Evolutionary conservation across 805 yeast genomes (phyloP), one percentile per base, ranked within the genome.

Genomic region (Lipomyces yamanashiensis): DNA sequence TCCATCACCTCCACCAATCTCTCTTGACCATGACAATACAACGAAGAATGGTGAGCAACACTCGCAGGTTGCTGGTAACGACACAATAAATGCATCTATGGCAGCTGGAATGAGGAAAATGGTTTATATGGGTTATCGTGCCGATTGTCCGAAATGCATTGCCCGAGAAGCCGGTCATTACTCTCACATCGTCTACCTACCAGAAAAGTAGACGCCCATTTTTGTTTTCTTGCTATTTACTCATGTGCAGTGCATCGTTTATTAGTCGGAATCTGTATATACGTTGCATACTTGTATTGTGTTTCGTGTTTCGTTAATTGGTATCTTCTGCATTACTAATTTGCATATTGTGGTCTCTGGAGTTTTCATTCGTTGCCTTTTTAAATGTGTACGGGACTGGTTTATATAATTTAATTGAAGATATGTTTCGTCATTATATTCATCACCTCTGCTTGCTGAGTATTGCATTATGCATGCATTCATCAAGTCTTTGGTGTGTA

Each of bases 121-220:
- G 51, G 53, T 54, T 10, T 53, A 44, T 33, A 59, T 66, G 69
- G 69, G 69, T 3, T 66, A 55, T 28, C 63, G 69, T 13, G 39
- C 67, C 2, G 67, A 66, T 54, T 66, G 69, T 28, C 56, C 58
- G 19, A 59, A 60, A 50, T 66, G 69, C 47, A 41, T 51, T 7
- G 68, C 58, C 17, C 59, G 50, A 15, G 55, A 47, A 19, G 40
- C 57, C 9, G 69, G 69, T 7, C 69, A 66, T 56, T 66, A 63
- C 47, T 59, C 68, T 44, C 69, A 66, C 37, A 58, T 64, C 44
- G 51, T 60, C 12, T 51, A 23, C 23, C 17, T 53, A 9, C 43
- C 58, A 8, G 58, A 44, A 4, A 54, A 45, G 33, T 41, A 40
- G 34, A 41, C 19, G 9, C 37, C 8, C 13, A 13, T 52, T n/a